These are phyloP conservation scores for Echinosophora koreensis DNA, from an alignment of 306 rosid genomes.

Conservation along the genomic window DNA sequence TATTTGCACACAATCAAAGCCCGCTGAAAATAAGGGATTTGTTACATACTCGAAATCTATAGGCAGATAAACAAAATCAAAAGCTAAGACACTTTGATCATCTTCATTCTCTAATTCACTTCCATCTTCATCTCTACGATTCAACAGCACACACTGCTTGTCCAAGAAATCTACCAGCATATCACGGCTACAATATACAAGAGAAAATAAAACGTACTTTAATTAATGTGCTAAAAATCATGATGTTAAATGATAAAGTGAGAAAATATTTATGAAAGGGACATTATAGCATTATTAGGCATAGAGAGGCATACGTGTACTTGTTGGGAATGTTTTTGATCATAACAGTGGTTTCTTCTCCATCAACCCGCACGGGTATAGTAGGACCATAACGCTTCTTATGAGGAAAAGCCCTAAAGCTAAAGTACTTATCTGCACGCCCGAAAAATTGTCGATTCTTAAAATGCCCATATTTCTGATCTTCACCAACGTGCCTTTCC, in stretches of 20 bases:
- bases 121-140: background rate
- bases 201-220: too few relatives aligned
- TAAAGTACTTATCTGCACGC: background rate
- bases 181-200: conserved; percentile 40
- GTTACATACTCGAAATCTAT: conserved; percentile 64
- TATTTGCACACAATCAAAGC: background rate
- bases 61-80: conserved; percentile 68
- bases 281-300: background rate
- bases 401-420: background rate
- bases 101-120: background rate
- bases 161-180: conserved; percentile 60
- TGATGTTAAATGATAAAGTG: too few relatives aligned
- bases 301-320: conserved; percentile 54
- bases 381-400: background rate
- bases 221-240: too few relatives aligned
- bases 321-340: conserved; percentile 65
- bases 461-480: background rate
- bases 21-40: background rate
- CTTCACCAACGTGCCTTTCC: background rate
- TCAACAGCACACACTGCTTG: conserved; percentile 50
- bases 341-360: conserved; percentile 59
- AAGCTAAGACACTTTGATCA: conserved; percentile 33
- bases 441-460: background rate
- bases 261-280: background rate
- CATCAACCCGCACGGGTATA: conserved; percentile 11